Conservation (phyloP, 2,329 filamentous ascomycete genomes). For the Arachnomyces sp. region DNA sequence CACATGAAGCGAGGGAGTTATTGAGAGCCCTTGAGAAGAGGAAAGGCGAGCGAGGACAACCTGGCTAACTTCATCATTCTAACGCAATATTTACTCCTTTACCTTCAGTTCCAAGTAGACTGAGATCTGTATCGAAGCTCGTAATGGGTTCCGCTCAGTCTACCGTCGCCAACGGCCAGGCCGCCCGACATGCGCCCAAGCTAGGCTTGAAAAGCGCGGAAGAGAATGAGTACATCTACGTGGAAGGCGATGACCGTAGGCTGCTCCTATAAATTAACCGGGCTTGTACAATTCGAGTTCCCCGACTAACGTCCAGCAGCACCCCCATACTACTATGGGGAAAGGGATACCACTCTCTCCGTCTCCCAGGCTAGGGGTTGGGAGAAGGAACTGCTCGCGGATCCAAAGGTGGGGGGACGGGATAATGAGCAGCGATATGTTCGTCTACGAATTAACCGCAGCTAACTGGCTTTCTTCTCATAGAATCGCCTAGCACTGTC, state of each 20-base stretch:
- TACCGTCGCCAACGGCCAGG: background rate
- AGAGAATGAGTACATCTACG: conserved; percentile 3
- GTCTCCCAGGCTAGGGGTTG: conserved; percentile 18
- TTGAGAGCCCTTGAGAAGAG: no score
- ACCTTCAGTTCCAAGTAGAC: background rate
- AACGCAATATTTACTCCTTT: background rate
- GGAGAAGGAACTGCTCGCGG: conserved; percentile 20
- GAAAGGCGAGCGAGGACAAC: no score
- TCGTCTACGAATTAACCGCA: background rate
- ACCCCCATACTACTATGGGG: conserved; percentile 12
- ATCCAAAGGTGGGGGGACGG: conserved; percentile 17
- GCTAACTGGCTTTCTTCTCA: background rate
- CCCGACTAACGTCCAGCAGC: conserved; percentile 6
- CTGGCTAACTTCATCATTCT: no score
- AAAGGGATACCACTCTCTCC: conserved; percentile 12
- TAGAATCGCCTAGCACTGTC: conserved; percentile 65
- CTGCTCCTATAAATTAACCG: background rate
- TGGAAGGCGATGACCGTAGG: conserved; percentile 4
- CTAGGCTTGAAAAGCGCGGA: conserved; percentile 1
- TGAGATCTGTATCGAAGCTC: background rate
- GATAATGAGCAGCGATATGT: background rate
- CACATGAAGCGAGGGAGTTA: no score
- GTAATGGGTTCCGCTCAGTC: conserved; percentile 10
- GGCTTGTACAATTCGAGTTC: no score
- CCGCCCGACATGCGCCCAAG: conserved; percentile 4